phyloP scores from a whole-genome alignment of 2,329 filamentous ascomycete genomes.

The Aspergillus japonicus region DNA sequence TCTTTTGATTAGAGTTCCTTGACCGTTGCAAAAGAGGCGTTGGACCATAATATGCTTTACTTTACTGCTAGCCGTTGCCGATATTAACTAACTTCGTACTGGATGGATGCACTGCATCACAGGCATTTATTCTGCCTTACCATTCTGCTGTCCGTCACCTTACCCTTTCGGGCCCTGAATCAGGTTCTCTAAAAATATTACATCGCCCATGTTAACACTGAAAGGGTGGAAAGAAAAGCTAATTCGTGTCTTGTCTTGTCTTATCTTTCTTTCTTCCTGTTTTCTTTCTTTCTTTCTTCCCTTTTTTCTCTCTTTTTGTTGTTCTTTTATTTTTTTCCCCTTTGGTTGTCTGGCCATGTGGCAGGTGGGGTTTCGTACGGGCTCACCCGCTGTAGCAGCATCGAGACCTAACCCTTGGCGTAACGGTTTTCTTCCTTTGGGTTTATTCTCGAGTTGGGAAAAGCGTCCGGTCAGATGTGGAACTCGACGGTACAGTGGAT shows the following conservation, averaged over 20 bases:
- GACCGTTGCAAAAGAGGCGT: background rate
- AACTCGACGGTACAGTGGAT: conserved; percentile 1
- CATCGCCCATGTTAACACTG: background rate
- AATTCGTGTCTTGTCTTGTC: background rate
- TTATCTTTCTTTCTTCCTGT: no score
- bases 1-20: background rate
- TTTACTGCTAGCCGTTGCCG: background rate
- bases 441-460: conserved; percentile 12
- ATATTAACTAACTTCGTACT: background rate
- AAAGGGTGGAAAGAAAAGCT: background rate
- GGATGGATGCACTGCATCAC: background rate
- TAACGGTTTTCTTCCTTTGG: conserved; percentile 31
- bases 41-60: background rate
- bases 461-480: conserved; percentile 13
- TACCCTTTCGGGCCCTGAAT: conserved; percentile 1
- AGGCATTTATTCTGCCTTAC: background rate
- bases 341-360: conserved; percentile 25
- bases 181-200: background rate
- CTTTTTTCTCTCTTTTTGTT: no score
- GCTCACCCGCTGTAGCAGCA: conserved; percentile 32
- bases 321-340: no score
- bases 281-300: no score
- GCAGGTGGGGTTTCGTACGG: conserved; percentile 34
- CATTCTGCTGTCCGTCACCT: background rate
- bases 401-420: conserved; percentile 24